Evolutionary conservation across 2,329 filamentous ascomycete species (phyloP), one percentile per base, ranked within the genome.

Genomic region (Alternaria metachromatica): DNA sequence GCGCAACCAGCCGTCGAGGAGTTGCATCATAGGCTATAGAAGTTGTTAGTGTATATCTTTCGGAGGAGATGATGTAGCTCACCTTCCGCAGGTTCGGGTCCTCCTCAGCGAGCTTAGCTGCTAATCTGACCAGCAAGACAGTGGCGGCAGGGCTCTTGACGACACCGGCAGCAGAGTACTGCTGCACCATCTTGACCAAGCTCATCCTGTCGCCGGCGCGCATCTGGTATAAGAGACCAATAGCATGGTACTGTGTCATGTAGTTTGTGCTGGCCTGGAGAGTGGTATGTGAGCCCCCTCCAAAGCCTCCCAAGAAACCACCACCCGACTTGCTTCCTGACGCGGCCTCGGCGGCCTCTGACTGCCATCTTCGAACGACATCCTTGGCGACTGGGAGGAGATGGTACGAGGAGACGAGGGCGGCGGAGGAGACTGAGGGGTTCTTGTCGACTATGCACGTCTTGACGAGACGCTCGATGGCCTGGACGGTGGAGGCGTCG

Each of bases 181-280:
- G 96, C 84, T 99, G 96, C n/a, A 99, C 95, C 96, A 99, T 98
- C 87, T 99, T 99, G 65, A 98, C 95, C 73, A 99, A 84, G 21
- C 96, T 94, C 96, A 99, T 99, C 75, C 96, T 90, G 81, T 99
- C 96, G 80, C 97, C 94, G 75, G 92, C 92, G 76, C 96, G 92
- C 93, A 98, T 98, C 83, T 98, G 95, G 81, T 98, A 99, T 48
- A 99, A 84, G 58, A 99, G 88, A 68, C 96, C 96, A 83, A 99
- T 97, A 68, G 96, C 96, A 81, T 99, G 96, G 82, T 99, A 99
- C 81, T 99, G 96, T 62, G 93, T 92, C 94, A 98, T 98, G 77
- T 92, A 97, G 72, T 96, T 98, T 76, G 94, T 95, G 67, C 86
- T 84, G 51, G 88, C 86, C 63, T 87, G 84, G 63, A 96, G 88